phyloP scores from a whole-genome alignment of 257 asterid species.

The Solanum neorickii region DNA sequence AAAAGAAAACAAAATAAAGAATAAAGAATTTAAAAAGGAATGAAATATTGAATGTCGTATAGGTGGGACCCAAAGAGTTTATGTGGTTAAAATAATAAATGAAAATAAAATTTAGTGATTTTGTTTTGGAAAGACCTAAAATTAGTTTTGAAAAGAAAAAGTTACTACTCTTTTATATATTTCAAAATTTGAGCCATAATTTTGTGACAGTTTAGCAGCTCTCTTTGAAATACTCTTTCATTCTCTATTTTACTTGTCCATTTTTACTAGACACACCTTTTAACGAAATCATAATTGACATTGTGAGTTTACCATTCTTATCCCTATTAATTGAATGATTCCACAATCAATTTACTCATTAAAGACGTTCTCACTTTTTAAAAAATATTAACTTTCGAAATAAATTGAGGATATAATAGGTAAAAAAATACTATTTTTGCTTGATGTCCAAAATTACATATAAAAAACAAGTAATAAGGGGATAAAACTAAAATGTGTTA shows the following conservation, averaged over 20 bases:
- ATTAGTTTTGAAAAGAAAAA: neutral
- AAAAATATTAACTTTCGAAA: neutral
- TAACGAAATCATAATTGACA: neutral
- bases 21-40: too few species aligned
- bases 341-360: neutral
- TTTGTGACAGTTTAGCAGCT: neutral
- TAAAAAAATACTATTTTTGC: neutral
- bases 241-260: neutral
- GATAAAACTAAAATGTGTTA: too few species aligned
- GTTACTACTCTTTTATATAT: too few species aligned
- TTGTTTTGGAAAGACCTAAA: neutral
- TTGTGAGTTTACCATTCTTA: too few species aligned
- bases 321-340: neutral
- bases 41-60: neutral
- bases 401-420: too few species aligned
- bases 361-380: neutral
- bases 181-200: neutral
- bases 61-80: neutral
- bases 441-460: too few species aligned
- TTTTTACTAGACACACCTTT: neutral
- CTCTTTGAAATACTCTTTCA: neutral
- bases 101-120: too few species aligned
- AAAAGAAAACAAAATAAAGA: neutral
- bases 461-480: neutral
- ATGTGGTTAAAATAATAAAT: neutral